Conservation (phyloP, 345 rosid species). For the Gossypium rotundifolium region DNA sequence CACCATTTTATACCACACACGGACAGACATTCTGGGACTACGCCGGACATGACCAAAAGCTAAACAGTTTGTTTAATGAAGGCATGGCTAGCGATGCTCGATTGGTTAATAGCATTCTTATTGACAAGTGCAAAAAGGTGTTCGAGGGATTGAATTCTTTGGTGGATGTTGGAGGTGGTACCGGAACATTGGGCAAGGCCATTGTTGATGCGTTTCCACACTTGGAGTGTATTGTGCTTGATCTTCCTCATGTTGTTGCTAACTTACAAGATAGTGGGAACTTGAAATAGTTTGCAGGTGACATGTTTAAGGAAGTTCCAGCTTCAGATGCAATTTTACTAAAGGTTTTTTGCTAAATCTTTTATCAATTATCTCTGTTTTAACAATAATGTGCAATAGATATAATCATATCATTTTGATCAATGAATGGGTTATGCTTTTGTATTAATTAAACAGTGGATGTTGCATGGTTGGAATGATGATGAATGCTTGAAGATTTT, state of each 20-base stretch:
- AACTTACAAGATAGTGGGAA: slow-evolving; percentile 10
- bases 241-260: slow-evolving; percentile 36
- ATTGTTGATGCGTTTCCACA: slow-evolving; percentile 21
- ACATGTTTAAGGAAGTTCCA: slow-evolving; percentile 41
- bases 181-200: slow-evolving; percentile 23
- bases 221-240: slow-evolving; percentile 33
- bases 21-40: slow-evolving; percentile 11
- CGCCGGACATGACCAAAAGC: too few species aligned
- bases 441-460: background rate
- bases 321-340: slow-evolving; percentile 29
- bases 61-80: background rate
- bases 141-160: slow-evolving; percentile 26
- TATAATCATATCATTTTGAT: too few species aligned
- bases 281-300: slow-evolving; percentile 27
- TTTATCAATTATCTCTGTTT: background rate
- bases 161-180: slow-evolving; percentile 43
- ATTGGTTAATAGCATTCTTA: too few species aligned
- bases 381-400: too few species aligned
- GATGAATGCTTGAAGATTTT: background rate
- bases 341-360: slow-evolving; percentile 20
- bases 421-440: background rate
- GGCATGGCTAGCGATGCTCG: background rate
- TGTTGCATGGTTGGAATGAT: background rate
- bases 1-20: slow-evolving; percentile 29
- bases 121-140: background rate